Percentiles rank a stretch among this genome's conserved stretches.
Evolutionary conservation across 257 asterid species (phyloP).

Genomic region (Henckelia pumila): DNA sequence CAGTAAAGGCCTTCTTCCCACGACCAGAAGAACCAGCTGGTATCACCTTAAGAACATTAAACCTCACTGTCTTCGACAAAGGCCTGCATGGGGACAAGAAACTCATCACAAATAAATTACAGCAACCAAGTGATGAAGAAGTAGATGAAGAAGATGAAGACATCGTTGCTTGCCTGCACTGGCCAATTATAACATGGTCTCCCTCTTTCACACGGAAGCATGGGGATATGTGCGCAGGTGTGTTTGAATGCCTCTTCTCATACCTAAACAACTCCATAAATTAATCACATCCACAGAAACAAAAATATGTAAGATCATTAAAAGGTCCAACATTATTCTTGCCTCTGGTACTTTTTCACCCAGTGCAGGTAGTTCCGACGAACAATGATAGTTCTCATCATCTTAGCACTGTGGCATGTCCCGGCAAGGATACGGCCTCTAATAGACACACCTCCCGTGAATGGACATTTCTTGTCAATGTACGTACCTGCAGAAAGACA

Average conservation of each 20-base stretch:
- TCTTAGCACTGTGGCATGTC: constrained; percentile 89
- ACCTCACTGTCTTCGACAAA: constrained; percentile 75
- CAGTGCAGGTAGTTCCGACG: constrained; percentile 72
- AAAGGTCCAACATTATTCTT: background rate
- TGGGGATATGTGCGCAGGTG: constrained; percentile 81
- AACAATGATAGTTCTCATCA: constrained; percentile 71
- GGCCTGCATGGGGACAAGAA: constrained; percentile 49
- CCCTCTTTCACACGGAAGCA: constrained; percentile 90
- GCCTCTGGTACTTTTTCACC: constrained; percentile 80
- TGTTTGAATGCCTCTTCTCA: constrained; percentile 83
- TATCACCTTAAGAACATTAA: constrained; percentile 72
- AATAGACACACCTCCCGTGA: constrained; percentile 74
- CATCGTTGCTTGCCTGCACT: constrained; percentile 60
- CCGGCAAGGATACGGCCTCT: constrained; percentile 85
- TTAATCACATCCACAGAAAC: background rate
- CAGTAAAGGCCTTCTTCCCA: constrained; percentile 90
- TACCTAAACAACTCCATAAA: constrained; percentile 35
- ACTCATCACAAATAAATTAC: background rate
- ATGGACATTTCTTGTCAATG: constrained; percentile 86
- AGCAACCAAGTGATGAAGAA: background rate
- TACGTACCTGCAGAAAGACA: constrained; percentile 51
- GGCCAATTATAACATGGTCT: constrained; percentile 73
- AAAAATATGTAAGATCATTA: background rate
- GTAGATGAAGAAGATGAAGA: background rate
- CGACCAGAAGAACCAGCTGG: constrained; percentile 83